Evolutionary conservation across 495 filamentous ascomycete genomes (phyloP).

Genomic region (Lasiosphaeria ovina): DNA sequence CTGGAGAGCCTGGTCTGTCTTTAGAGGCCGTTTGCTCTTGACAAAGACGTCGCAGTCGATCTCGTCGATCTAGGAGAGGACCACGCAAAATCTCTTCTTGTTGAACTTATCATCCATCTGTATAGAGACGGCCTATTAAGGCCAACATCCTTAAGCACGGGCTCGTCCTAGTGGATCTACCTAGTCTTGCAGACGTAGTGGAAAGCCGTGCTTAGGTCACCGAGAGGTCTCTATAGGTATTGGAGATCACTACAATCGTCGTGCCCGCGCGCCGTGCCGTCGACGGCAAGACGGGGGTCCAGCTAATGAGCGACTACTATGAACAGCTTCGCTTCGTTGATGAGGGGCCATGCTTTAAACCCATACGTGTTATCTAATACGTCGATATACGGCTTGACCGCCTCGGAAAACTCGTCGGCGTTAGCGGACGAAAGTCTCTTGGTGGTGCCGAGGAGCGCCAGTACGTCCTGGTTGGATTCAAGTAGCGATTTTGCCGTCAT

Average conservation of each 20-base stretch:
- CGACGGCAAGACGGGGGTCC: slow-evolving; percentile 20
- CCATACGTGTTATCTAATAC: slow-evolving; percentile 8
- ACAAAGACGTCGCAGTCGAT: slow-evolving; percentile 18
- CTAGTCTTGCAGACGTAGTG: slow-evolving; percentile 23
- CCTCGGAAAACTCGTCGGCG: slow-evolving; percentile 9
- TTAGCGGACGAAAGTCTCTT: slow-evolving; percentile 10
- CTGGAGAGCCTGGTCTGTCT: neutral
- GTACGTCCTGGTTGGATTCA: slow-evolving; percentile 7
- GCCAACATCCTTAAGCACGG: slow-evolving; percentile 23
- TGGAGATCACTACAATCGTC: slow-evolving; percentile 19
- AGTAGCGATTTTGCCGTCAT: slow-evolving; percentile 15
- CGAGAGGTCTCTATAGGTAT: slow-evolving; percentile 13
- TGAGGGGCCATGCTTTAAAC: slow-evolving; percentile 23
- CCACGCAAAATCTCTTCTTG: slow-evolving; percentile 20
- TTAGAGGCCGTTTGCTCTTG: neutral
- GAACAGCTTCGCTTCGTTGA: slow-evolving; percentile 24
- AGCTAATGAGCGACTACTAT: slow-evolving; percentile 20
- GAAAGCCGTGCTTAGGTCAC: slow-evolving; percentile 22
- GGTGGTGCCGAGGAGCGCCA: slow-evolving; percentile 4
- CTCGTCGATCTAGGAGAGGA: slow-evolving; percentile 25
- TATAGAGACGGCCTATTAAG: slow-evolving; percentile 23
- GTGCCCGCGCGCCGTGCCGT: slow-evolving; percentile 19
- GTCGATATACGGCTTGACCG: slow-evolving; percentile 22
- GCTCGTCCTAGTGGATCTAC: slow-evolving; percentile 25
- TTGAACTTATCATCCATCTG: slow-evolving; percentile 22